phyloP scores from a whole-genome alignment of 768 basidiomycete species.

The Leccinum variicolor region DNA sequence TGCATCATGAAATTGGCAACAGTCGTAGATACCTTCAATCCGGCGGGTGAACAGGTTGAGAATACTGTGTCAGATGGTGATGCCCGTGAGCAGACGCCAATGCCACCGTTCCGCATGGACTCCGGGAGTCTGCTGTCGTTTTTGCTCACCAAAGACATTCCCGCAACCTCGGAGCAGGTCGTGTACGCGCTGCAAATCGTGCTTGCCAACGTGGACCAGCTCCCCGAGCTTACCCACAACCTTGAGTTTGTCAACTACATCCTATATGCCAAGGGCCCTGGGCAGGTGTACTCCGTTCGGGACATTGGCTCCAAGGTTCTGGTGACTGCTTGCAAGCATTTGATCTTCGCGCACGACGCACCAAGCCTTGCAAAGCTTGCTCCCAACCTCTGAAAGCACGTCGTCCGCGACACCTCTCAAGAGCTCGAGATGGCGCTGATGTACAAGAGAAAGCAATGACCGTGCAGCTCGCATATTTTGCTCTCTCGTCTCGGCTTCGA shows the following conservation, averaged over 20 bases:
- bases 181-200: conserved; percentile 1
- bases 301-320: conserved; percentile 1
- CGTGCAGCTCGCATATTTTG: conserved; percentile 15
- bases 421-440: conserved; percentile 60
- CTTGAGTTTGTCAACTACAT: conserved; percentile 5
- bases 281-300: not conserved
- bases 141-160: not conserved
- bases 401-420: conserved; percentile 43
- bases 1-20: conserved; percentile 1
- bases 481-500: conserved; percentile 5
- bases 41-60: not conserved
- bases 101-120: not conserved
- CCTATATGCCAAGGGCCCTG: not conserved
- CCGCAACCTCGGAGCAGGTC: not conserved
- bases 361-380: not conserved
- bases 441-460: conserved; percentile 50
- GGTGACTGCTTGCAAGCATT: not conserved
- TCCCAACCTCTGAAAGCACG: conserved; percentile 29
- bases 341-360: not conserved
- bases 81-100: not conserved
- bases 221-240: not conserved
- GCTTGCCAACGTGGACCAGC: not conserved
- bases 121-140: not conserved
- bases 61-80: not conserved
- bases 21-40: not conserved